Evolutionary conservation across 2,329 filamentous ascomycete species (phyloP).

Genomic region (Fonsecaea pugnacius): DNA sequence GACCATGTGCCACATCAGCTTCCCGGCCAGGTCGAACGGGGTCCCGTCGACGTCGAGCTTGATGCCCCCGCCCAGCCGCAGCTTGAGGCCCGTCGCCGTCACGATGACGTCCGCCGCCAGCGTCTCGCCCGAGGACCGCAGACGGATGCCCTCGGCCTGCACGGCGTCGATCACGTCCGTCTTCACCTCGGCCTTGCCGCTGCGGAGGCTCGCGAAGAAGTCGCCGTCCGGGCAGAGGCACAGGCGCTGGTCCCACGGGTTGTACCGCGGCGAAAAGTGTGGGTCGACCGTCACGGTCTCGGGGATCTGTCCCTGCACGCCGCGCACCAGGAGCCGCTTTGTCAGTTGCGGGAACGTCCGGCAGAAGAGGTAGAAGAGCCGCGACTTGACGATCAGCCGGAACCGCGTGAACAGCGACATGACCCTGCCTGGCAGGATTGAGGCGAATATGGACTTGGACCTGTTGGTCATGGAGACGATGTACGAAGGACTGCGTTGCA

Average conservation of each 20-base stretch:
- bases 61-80: conserved; percentile 46
- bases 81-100: conserved; percentile 49
- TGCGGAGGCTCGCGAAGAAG: conserved; percentile 58
- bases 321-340: conserved; percentile 29
- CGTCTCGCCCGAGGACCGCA: conserved; percentile 50
- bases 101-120: conserved; percentile 50
- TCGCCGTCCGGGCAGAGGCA: conserved; percentile 68
- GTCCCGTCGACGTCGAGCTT: conserved; percentile 45
- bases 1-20: conserved; percentile 39
- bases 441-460: background rate
- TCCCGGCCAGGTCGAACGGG: conserved; percentile 39
- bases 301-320: conserved; percentile 42
- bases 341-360: background rate
- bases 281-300: conserved; percentile 58
- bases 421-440: conserved; percentile 1
- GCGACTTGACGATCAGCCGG: background rate
- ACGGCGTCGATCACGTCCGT: conserved; percentile 60
- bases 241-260: conserved; percentile 73
- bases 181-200: conserved; percentile 57
- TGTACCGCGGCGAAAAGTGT: conserved; percentile 68
- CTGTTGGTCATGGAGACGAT: conserved; percentile 50
- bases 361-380: conserved; percentile 4
- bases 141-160: conserved; percentile 53
- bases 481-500: conserved; percentile 78
- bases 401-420: conserved; percentile 45